Evolutionary conservation across 345 rosid genomes (phyloP), one percentile per base, ranked within the genome.

Genomic region (Adansonia digitata): DNA sequence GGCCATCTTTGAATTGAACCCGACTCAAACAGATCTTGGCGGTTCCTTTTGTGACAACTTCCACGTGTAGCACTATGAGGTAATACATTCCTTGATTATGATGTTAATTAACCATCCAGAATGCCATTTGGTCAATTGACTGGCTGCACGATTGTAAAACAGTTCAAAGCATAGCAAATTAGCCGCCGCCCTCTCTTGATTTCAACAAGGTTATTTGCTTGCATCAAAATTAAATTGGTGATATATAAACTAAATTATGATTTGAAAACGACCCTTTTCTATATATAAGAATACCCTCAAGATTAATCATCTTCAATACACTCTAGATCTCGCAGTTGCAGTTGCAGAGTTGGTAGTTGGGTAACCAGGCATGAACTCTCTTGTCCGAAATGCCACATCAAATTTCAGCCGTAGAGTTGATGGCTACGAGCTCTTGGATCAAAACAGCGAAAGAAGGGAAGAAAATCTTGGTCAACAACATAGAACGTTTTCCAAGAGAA

Each of bases 361-460:
- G n/a, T 51, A 13, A 34, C 1, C 1, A 26, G 66, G 67, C 53
- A 72, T 72, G 75, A 72, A 18, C 75, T 11, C 75, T 29, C 75
- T 72, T 17, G 75, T 55, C 51, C 67, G 75, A 17, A 72, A 39
- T n/a, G 67, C 75, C 67, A 42, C 66, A 5, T 40, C 64, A 15
- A 72, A 42, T 42, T 45, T 57, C 3, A 79, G 71, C 75, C 74
- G 76, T 24, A 67, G 77, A 1, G 56, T 43, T 7, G 49, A 72
- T 24, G 76, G 78, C 20, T 84, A 77, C 74, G 75, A 81, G 51
- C 46, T 76, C 20, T 60, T 79, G 24, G 78, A 77, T 22, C 57
- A 65, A 9, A 37, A 51, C 29, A 4, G 2, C 27, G 29, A 53
- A 43, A 70, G 24, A 62, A 75, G 79, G 61, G 59, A 69, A 49